Evolutionary conservation across 106 monocot genomes (phyloP), one percentile per base, ranked within the genome.

Genomic region (Dioscorea dumetorum): DNA sequence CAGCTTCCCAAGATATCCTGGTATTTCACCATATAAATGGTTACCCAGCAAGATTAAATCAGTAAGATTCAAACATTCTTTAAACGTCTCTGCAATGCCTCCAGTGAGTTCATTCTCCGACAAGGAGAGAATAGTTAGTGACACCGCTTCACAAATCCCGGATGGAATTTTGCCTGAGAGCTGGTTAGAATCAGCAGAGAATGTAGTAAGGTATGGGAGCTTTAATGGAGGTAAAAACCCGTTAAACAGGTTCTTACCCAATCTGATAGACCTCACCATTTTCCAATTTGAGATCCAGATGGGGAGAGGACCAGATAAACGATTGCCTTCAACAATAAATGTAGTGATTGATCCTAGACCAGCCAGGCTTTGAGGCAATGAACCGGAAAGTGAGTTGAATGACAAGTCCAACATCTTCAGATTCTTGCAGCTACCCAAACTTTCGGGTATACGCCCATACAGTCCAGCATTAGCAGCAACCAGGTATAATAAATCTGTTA

Each of bases 121-220:
- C 6, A 95, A 63, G 32, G 85, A 88, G 22, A 95, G 81, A 50
- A 58, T 17, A 63, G 78, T 50, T 34, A 95, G 60, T 12, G 84
- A 86, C 58, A 51, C 75, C 21, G 86, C 65, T 9, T 78, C 71
- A 51, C 95, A 95, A 10, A 95, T 84, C 67, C 79, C 32, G 20
- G 70, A 15, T 15, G 91, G 85, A 49, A 95, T 91, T 72, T 86
- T 81, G 10, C 95, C 95, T 12, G 91, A 80, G 0, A 95, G 83
- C 12, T 70, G 64, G 73, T 95, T 95, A 21, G 91, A 68, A 69
- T 91, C 91, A 20, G 91, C 95, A n/a, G 88, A 79, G 59, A 91
- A 95, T 48, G 80, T 65, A 0, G 67, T 64, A 52, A 95, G 53
- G 48, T 63, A 71, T 19, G 77, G 81, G 5, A 95, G 63, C 17